Evolutionary conservation across 164 flowering plant genomes (phyloP).

Genomic region (Berberis vulgaris): DNA sequence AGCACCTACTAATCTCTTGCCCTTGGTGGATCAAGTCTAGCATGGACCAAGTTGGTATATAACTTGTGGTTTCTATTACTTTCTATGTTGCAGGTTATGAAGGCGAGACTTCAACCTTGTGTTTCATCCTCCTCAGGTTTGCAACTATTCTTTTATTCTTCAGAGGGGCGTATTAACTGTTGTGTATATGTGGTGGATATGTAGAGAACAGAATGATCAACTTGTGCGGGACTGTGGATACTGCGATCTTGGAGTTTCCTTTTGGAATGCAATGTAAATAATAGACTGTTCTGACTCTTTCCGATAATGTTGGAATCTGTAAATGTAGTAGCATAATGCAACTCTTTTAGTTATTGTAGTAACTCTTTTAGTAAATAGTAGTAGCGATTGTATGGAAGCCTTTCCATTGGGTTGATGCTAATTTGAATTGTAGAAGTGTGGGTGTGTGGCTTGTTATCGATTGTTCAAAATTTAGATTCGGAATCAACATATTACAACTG

Average conservation of each 20-base stretch:
- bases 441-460: no score
- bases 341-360: background rate
- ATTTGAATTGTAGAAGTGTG: no score
- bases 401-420: no score
- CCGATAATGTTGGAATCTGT: constrained; percentile 16
- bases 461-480: no score
- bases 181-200: constrained; percentile 18
- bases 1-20: no score
- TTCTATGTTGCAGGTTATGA: constrained; percentile 1
- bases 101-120: constrained; percentile 1
- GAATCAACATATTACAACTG: no score
- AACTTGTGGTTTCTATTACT: no score
- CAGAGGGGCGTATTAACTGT: constrained; percentile 23
- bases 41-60: no score
- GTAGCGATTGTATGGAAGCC: no score
- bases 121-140: constrained; percentile 20
- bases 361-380: background rate
- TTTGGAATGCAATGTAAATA: constrained; percentile 17
- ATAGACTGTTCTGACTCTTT: constrained; percentile 12
- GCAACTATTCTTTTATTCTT: constrained; percentile 45
- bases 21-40: no score
- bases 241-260: constrained; percentile 6
- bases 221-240: constrained; percentile 12
- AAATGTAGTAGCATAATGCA: background rate
- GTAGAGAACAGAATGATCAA: constrained; percentile 9